Conservation (phyloP, 768 basidiomycete species). For the Russula earlei region DNA sequence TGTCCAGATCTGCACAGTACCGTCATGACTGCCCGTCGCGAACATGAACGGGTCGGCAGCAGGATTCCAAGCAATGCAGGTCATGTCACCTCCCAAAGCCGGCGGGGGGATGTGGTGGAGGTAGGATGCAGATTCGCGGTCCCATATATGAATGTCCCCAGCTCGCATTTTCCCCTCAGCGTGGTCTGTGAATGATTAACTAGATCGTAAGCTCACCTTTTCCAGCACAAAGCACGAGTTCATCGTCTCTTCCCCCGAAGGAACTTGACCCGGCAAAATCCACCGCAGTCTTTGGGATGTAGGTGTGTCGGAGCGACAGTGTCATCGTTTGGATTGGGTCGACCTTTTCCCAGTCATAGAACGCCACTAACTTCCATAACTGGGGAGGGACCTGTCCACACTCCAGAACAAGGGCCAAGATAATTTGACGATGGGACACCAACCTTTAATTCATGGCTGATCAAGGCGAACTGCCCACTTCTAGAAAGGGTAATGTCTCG, state of each 20-base stretch:
- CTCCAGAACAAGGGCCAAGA: background rate
- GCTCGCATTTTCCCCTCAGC: conserved; percentile 31
- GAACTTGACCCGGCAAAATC: conserved; percentile 78
- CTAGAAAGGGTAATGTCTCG: conserved; percentile 61
- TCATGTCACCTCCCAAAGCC: conserved; percentile 51
- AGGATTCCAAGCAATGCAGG: conserved; percentile 75
- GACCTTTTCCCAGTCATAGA: conserved; percentile 43
- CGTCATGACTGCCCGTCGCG: conserved; percentile 72
- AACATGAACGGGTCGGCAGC: conserved; percentile 54
- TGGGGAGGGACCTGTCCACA: conserved; percentile 55
- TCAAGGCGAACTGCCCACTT: conserved; percentile 54
- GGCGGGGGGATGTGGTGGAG: conserved; percentile 63
- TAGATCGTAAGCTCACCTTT: conserved; percentile 41
- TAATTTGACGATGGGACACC: conserved; percentile 1
- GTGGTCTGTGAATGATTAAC: background rate
- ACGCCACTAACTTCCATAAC: conserved; percentile 60
- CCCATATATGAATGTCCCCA: conserved; percentile 83
- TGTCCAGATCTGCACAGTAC: conserved; percentile 67
- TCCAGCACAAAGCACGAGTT: conserved; percentile 67
- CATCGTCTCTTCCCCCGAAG: conserved; percentile 72
- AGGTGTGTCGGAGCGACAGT: conserved; percentile 51
- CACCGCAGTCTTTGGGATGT: conserved; percentile 56
- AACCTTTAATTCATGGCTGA: conserved; percentile 69
- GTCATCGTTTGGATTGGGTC: conserved; percentile 22
- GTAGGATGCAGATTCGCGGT: conserved; percentile 64